Base-by-base conservation (phyloP, 225 moss, liverwort and hornwort genomes). In the Physcomitrellopsis africana region DNA sequence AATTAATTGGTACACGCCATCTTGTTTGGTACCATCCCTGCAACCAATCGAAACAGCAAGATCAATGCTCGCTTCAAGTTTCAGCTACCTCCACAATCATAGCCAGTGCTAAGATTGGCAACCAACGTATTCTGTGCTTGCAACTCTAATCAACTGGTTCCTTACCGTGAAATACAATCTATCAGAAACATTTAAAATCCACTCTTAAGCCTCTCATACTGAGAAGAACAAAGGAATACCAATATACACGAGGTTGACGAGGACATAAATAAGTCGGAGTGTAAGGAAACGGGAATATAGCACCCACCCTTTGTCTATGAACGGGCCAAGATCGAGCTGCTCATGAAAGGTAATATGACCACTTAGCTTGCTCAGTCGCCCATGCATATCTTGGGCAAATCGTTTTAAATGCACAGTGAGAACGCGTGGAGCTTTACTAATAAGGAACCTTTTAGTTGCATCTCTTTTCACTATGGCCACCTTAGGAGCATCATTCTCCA, bases 321-420 rank as follows among this genome's bases (percentile, higher is more conserved):
- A 96, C 18, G 91, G 93, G 52, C 84, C 78, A 73, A 96, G 66
- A 73, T 96, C 90, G 46, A 96, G 95, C 82, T 70, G 92, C 81
- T 93, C 92, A 69, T 87, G 79, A 26, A 96, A 96, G 13, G 90
- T 78, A 51, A 96, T 87, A 62, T 90, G 87, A 44, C 93, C 92
- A 77, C 90, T 83, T 32, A 96, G 84, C 81, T 93, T 93, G 77
- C 87, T 93, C 76, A 95, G 69, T 42, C 93, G 90, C 60, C 95
- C 93, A 51, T 93, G 91, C 85, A 93, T 77, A 63, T 93, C 93
- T 67, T 93, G 95, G 15, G 95, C 93, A 82, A 96, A 96, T 42
- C 95, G 85, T 77, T 96, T 93, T 51, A 96, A 77, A 77, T 96
- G 93, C 83, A 93, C 88, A 49, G 93, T 93, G 76, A 93, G 82